Evolutionary conservation across 208 protist genomes (phyloP), one percentile per base, ranked within the genome.

Genomic region (Wallacemonas sp.): DNA sequence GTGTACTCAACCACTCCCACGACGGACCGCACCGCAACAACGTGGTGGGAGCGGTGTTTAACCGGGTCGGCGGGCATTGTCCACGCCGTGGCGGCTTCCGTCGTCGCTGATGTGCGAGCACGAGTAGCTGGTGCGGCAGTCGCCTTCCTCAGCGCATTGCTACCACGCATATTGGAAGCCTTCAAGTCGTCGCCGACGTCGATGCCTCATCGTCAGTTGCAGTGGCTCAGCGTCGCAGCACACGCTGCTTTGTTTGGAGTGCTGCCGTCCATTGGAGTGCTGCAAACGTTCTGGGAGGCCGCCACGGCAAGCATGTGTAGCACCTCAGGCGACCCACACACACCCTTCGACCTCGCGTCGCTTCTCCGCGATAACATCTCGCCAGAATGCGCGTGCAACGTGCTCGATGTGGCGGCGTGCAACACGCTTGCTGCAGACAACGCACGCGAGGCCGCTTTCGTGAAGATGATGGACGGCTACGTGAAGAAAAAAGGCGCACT

Each of bases 401-500:
- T 95, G 9, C 26, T 95, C 3, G 75, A 76, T 55, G 72, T 44
- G 10, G 58, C 42, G 22, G 78, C 78, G 13, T 34, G 92, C 10
- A 72, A 68, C 24, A 53, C 66, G 6, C 61, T 95, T 24, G 79
- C 83, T 8, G 36, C 68, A 1, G 52, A 58, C 37, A 29, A 60
- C 1, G 30, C 65, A 0, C 39, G 75, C 1, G 78, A 83, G 44
- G 67, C 71, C 1, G 83, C 85, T 0, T 95, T 91, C 71, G 78
- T 73, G 17, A 78, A 79, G 12, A 91, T 95, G 83, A 92, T 95
- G 85, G 68, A 75, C 32, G 74, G 66, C n/a, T 92, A 95, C 57
- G 66, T 48, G 10, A 53, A 69, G 44, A 84, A 84, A 39, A 69
- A 67, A 13, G 84, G 85, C 10, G 85, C 83, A 0, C 52, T 90